A percentile compares a stretch with the other conserved stretches of the same genome.
phyloP scores from a whole-genome alignment of 164 flowering plant species.

The Magnolia changhungtana region DNA sequence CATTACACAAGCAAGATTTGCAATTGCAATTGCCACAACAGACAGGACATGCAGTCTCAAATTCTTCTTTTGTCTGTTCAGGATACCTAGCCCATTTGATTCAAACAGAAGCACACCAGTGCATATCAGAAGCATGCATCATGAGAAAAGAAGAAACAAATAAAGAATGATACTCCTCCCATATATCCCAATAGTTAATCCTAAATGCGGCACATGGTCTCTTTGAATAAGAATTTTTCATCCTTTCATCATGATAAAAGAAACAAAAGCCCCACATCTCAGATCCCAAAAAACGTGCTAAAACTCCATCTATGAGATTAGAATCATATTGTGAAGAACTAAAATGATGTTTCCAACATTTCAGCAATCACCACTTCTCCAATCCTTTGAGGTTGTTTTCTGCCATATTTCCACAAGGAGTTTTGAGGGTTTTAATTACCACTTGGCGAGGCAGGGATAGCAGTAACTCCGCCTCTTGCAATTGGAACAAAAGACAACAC shows the following conservation, averaged over 20 bases:
- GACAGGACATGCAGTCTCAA: constrained; percentile 58
- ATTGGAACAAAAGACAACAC: constrained; percentile 7
- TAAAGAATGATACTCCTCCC: background rate
- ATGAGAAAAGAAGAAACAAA: background rate
- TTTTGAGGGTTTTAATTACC: background rate
- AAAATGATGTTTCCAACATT: background rate
- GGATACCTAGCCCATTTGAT: constrained; percentile 53
- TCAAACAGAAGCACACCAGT: constrained; percentile 9
- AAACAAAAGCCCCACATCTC: background rate
- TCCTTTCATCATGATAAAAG: too few relatives aligned
- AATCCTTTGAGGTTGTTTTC: too few relatives aligned
- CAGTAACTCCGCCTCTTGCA: constrained; percentile 13
- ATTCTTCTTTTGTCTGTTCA: constrained; percentile 41
- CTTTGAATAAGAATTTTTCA: background rate
- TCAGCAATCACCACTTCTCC: background rate
- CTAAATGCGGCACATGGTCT: background rate
- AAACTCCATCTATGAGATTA: background rate
- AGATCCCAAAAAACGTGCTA: background rate
- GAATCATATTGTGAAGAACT: background rate
- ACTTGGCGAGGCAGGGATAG: constrained; percentile 5
- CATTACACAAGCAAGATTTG: constrained; percentile 59
- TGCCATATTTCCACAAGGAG: background rate
- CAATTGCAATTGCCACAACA: constrained; percentile 81
- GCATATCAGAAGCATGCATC: background rate
- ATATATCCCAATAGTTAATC: background rate